These are phyloP conservation scores for Astrocystis sublimbata DNA, from an alignment of 495 filamentous ascomycete species.

Conservation along the genomic window DNA sequence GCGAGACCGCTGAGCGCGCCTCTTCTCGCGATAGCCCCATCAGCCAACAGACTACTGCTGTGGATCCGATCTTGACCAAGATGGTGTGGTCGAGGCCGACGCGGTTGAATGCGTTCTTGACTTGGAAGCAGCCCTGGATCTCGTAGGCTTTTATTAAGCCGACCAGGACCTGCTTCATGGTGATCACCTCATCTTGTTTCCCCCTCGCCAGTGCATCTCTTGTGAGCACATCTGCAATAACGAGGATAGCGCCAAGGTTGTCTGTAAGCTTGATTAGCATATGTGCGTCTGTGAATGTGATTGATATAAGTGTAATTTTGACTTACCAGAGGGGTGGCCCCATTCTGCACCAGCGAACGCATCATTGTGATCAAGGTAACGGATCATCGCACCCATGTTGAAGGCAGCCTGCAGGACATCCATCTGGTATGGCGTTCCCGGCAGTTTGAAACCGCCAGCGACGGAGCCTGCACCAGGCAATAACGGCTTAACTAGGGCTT, in stretches of 20 bases:
- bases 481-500: slow-evolving; percentile 31
- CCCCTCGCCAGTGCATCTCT: slow-evolving; percentile 21
- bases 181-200: slow-evolving; percentile 20
- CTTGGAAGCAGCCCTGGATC: slow-evolving; percentile 48
- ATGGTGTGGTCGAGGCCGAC: slow-evolving; percentile 49
- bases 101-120: slow-evolving; percentile 43
- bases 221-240: slow-evolving; percentile 41
- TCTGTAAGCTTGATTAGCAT: not conserved
- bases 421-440: slow-evolving; percentile 40
- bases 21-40: slow-evolving; percentile 37
- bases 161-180: slow-evolving; percentile 37
- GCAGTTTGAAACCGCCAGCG: slow-evolving; percentile 44
- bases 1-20: slow-evolving; percentile 39
- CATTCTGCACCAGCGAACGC: slow-evolving; percentile 45
- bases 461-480: slow-evolving; percentile 26
- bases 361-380: slow-evolving; percentile 52
- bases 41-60: slow-evolving; percentile 41
- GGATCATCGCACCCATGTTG: slow-evolving; percentile 45
- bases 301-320: slow-evolving; percentile 19
- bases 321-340: slow-evolving; percentile 52
- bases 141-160: slow-evolving; percentile 51
- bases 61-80: slow-evolving; percentile 47
- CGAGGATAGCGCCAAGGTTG: slow-evolving; percentile 35
- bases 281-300: not conserved
- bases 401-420: slow-evolving; percentile 49